Base-by-base conservation (phyloP, 805 yeast species). In the Kuraishia piskuri region DNA sequence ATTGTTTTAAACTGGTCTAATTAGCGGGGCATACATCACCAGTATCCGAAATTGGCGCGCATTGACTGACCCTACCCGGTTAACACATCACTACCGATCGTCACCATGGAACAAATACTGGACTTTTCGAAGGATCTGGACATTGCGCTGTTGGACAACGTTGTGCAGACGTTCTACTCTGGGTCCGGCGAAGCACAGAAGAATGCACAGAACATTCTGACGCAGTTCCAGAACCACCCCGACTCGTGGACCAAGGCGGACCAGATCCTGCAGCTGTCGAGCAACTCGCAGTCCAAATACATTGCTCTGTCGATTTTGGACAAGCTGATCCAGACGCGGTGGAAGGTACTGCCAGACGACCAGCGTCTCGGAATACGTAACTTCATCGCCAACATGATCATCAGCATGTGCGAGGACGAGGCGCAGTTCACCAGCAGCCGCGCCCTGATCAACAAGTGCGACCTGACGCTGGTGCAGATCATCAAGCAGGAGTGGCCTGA, bases 401-500 rank as follows among this genome's bases (percentile, higher is more conserved):
- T 94, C 56, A 78, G 90, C 22, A 80, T 92, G 79, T 88, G 96
- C 70, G 92, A 89, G 56, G 88, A 88, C 65, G 95, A 89, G 56
- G 72, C 76, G 9, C 75, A 80, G 31, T 90, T 91, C 64, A 78
- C 76, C 50, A 70, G 78, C 46, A 90, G 90, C 65, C 85, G 84
- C 63, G 84, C 97, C 21, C 77, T 94, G 64, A 89, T 94, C 65
- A 89, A 87, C 73, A 94, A 94, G 69, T 90, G 91, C 62, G 96
- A 94, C 71, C 77, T 94, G 64, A 92, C 98, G 17, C 75, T 94
- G 63, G 99, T 94, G 40, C 95, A 91, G 64, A 85, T 94, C 52
- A 80, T 94, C 64, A 94, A 94, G 65, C 98, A 94, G 71, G 99
- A 94, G 68, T 94, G 99, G 99, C 99, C 99, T 36, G 89, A 85